A percentile compares a stretch with the other conserved stretches of the same genome.
phyloP scores from a whole-genome alignment of 73 alveolate genomes.

The Paramecium tetraurelia region DNA sequence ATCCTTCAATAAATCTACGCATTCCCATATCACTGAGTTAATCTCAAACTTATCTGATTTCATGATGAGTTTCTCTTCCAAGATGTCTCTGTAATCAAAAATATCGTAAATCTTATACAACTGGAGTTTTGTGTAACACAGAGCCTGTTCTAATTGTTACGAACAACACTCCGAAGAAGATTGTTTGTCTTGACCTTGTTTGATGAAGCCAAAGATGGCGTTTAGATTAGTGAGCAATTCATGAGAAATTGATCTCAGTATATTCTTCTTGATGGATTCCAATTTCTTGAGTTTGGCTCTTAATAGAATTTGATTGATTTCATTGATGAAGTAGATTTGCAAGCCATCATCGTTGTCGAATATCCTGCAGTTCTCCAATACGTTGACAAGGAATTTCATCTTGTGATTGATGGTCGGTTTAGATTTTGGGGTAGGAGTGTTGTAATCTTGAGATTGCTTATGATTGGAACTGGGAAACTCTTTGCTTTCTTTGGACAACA shows the following conservation, averaged over 20 bases:
- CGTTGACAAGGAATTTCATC: not conserved
- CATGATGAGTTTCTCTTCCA: not conserved
- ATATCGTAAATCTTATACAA: not conserved
- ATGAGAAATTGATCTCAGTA: slow-evolving; percentile 23
- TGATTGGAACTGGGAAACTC: not conserved
- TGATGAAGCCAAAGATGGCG: not conserved
- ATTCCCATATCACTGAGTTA: slow-evolving; percentile 1
- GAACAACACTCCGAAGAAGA: not conserved
- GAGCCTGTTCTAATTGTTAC: not conserved
- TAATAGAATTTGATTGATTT: not conserved
- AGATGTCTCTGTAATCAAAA: not conserved
- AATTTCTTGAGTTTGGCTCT: not conserved
- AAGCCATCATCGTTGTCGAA: not conserved
- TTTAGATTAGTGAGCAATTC: not conserved
- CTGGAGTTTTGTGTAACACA: not conserved
- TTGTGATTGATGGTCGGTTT: slow-evolving; percentile 1
- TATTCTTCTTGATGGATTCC: slow-evolving; percentile 12
- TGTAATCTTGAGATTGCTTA: not conserved
- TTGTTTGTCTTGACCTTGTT: not conserved
- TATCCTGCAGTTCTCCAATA: not conserved
- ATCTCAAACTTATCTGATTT: not conserved
- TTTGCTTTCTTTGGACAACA: not conserved
- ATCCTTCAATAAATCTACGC: not conserved
- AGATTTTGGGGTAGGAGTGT: not conserved
- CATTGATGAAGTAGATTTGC: slow-evolving; percentile 5